Conservation (phyloP, 257 asterid genomes). For the Petrea volubilis region DNA sequence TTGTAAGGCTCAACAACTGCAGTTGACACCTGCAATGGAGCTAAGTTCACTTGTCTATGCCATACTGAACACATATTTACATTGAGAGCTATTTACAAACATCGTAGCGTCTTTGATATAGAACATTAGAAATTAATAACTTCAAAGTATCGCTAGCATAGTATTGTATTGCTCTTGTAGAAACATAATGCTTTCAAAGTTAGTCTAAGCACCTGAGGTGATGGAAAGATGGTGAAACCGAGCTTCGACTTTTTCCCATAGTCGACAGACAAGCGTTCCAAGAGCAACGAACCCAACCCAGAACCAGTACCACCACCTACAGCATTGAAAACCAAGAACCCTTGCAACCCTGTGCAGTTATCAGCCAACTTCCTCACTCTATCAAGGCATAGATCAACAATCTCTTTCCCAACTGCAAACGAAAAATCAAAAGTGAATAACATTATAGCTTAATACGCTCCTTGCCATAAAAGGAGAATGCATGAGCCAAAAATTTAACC, state of each 20-base stretch:
- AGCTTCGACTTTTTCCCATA: constrained; percentile 93
- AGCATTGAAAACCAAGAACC: constrained; percentile 84
- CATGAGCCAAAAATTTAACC: not conserved
- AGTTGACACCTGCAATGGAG: constrained; percentile 46
- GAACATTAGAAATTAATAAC: too few relatives aligned
- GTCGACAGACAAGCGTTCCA: constrained; percentile 88
- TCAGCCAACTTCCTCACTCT: constrained; percentile 94
- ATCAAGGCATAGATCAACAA: constrained; percentile 86
- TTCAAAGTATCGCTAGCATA: not conserved
- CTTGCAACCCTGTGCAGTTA: constrained; percentile 95
- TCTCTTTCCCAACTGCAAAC: constrained; percentile 59
- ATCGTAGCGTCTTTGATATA: too few relatives aligned
- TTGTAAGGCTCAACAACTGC: constrained; percentile 95
- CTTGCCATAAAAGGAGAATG: not conserved
- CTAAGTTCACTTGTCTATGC: not conserved
- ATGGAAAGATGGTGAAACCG: constrained; percentile 89
- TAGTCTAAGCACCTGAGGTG: constrained; percentile 43
- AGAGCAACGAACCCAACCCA: constrained; percentile 81
- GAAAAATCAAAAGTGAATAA: not conserved
- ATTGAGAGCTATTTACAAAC: not conserved
- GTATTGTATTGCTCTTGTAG: too few relatives aligned
- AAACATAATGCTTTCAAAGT: not conserved
- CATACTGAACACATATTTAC: not conserved
- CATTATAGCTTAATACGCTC: not conserved
- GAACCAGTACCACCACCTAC: constrained; percentile 98